phyloP scores from a whole-genome alignment of 495 filamentous ascomycete genomes.

The Durotheca rogersii region DNA sequence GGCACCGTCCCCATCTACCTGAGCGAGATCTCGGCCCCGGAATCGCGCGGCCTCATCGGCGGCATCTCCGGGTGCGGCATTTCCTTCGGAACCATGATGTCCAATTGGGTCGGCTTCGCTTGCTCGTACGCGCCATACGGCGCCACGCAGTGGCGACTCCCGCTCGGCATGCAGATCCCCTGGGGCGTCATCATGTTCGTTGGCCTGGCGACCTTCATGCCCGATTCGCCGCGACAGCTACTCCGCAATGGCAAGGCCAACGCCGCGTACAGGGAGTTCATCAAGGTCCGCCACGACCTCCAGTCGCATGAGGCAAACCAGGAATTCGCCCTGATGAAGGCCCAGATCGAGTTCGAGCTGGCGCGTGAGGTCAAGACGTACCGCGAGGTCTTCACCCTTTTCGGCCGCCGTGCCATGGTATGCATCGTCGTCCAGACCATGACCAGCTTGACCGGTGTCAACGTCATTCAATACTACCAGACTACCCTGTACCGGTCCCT shows the following conservation, averaged over 20 bases:
- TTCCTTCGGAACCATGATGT: constrained; percentile 58
- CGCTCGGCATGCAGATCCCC: constrained; percentile 59
- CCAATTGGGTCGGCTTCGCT: constrained; percentile 61
- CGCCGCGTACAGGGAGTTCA: constrained; percentile 51
- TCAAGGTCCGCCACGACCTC: constrained; percentile 51
- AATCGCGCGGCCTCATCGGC: constrained; percentile 56
- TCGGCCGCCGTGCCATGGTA: constrained; percentile 53
- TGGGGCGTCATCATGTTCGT: constrained; percentile 61
- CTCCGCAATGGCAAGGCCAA: constrained; percentile 56
- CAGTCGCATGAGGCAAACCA: constrained; percentile 49
- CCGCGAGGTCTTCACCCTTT: constrained; percentile 54
- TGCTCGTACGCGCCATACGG: constrained; percentile 58
- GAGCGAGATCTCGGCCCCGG: constrained; percentile 57
- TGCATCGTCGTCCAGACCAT: constrained; percentile 60
- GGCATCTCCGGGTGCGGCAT: constrained; percentile 61
- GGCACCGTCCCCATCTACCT: constrained; percentile 61
- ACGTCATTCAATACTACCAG: constrained; percentile 47
- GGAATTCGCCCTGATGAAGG: constrained; percentile 57
- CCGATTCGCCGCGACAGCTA: constrained; percentile 57
- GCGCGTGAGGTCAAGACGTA: constrained; percentile 55
- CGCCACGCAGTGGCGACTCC: constrained; percentile 56
- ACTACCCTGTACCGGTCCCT: constrained; percentile 57
- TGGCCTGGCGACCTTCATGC: constrained; percentile 59
- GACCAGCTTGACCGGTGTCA: constrained; percentile 58
- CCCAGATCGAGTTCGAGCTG: constrained; percentile 63